Evolutionary conservation across 345 rosid genomes (phyloP), one percentile per base, ranked within the genome.

Genomic region (Kandelia obovata): DNA sequence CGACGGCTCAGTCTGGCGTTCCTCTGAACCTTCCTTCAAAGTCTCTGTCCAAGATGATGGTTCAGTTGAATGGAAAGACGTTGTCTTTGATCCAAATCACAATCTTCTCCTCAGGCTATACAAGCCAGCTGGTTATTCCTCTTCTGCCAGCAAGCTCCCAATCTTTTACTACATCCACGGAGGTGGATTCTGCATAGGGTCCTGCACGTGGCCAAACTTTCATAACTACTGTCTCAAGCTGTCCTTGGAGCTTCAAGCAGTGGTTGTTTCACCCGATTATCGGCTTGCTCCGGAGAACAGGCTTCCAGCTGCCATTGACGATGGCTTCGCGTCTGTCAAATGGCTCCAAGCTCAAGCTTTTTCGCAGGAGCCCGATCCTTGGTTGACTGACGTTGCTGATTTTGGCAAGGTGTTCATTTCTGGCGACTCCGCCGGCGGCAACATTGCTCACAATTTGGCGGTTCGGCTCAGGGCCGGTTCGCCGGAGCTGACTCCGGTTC

Each of bases 381-480:
- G 89, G 92, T 64, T 87, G 60, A 76, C 51, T 9, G 81, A 73
- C 8, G 81, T 60, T 56, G 85, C 85, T 49, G 86, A 87, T 72
- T 85, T 85, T 52, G 61, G 77, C 34, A 80, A 59, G 67, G 88
- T 83, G 31, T 85, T 84, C 70, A 73, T 88, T 32, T 81, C 79
- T 7, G 87, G 90, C 34, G 90, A 88, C 64, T 83, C 87, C 0
- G 86, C 88, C 0, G 90, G 92, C 15, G 90, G 89, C 31, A 85
- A 82, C 62, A 79, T 85, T 6, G 88, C 88, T 16, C 89, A 88
- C 62, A 71, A 82, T 43, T 62, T 88, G 75, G 85, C 88, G 19
- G 85, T 84, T 55, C 70, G 66, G 75, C 68, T 88, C 9, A 71
- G 78, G 49, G 69, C 77, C 3, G 78, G 78, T 15, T 83, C 89